These are phyloP conservation scores for Physcia stellaris DNA, from an alignment of 495 filamentous ascomycete species.

Conservation along the genomic window DNA sequence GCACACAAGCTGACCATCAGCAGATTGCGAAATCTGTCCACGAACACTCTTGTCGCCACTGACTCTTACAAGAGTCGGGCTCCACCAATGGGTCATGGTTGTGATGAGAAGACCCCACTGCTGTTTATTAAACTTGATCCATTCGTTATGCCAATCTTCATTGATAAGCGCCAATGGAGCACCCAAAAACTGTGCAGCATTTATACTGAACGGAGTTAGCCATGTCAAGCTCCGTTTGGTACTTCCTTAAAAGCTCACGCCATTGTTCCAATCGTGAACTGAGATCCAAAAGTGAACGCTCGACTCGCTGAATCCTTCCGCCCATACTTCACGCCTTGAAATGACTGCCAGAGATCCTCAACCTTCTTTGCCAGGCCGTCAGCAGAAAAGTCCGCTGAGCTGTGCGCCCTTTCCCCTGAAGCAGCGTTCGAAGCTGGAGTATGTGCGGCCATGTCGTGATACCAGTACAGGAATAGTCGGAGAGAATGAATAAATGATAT, in stretches of 20 bases:
- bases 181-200: slow-evolving; percentile 52
- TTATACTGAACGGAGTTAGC: slow-evolving; percentile 31
- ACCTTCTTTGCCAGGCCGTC: too few relatives aligned
- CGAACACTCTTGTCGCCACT: slow-evolving; percentile 63
- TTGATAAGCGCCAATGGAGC: slow-evolving; percentile 55
- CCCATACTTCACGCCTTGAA: too few relatives aligned
- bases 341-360: too few relatives aligned
- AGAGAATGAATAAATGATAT: too few relatives aligned
- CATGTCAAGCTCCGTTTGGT: background rate
- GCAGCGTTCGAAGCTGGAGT: too few relatives aligned
- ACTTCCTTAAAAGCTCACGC: slow-evolving; percentile 8
- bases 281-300: slow-evolving; percentile 11
- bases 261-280: slow-evolving; percentile 14
- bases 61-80: slow-evolving; percentile 58
- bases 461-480: too few relatives aligned
- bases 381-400: too few relatives aligned
- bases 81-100: slow-evolving; percentile 72
- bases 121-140: slow-evolving; percentile 66
- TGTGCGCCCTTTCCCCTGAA: too few relatives aligned
- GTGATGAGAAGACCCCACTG: slow-evolving; percentile 60
- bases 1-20: slow-evolving; percentile 55
- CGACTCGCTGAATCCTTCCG: too few relatives aligned
- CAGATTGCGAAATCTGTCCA: slow-evolving; percentile 48
- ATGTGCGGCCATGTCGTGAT: too few relatives aligned
- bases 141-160: slow-evolving; percentile 58